These are phyloP conservation scores for Tetrahymena elliotti DNA, from an alignment of 73 alveolate species.

Conservation along the genomic window DNA sequence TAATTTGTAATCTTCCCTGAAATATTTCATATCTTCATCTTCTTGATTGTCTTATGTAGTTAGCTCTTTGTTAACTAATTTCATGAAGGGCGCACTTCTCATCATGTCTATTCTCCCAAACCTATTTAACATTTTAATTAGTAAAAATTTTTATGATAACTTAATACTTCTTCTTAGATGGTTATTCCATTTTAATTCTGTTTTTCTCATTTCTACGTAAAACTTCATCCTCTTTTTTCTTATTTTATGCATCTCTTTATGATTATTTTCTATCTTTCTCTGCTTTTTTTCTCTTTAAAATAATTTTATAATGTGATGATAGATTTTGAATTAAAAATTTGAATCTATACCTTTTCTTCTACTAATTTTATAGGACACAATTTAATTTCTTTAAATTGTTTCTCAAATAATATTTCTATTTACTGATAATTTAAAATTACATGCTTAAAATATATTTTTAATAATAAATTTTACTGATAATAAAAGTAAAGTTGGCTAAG, in stretches of 20 bases:
- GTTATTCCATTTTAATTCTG: background rate
- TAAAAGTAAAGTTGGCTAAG: background rate
- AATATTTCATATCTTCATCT: background rate
- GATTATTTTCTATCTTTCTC: background rate
- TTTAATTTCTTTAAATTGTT: background rate
- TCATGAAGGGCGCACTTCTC: background rate
- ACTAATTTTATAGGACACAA: background rate
- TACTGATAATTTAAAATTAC: background rate
- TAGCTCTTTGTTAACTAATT: background rate
- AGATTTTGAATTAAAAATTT: no score
- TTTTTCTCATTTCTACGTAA: background rate
- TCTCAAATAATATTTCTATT: background rate
- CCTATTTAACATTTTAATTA: background rate
- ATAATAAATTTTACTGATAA: background rate
- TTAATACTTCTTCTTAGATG: background rate
- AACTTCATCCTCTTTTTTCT: background rate
- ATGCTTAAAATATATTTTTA: background rate
- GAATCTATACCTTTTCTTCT: background rate
- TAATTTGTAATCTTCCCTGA: background rate
- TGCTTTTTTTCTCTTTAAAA: background rate
- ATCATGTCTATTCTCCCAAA: background rate
- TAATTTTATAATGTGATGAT: no score
- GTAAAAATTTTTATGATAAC: background rate
- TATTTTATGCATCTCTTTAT: background rate
- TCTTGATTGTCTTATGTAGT: background rate